Conservation (phyloP, 768 basidiomycete species). For the Tubosaeta sp. region DNA sequence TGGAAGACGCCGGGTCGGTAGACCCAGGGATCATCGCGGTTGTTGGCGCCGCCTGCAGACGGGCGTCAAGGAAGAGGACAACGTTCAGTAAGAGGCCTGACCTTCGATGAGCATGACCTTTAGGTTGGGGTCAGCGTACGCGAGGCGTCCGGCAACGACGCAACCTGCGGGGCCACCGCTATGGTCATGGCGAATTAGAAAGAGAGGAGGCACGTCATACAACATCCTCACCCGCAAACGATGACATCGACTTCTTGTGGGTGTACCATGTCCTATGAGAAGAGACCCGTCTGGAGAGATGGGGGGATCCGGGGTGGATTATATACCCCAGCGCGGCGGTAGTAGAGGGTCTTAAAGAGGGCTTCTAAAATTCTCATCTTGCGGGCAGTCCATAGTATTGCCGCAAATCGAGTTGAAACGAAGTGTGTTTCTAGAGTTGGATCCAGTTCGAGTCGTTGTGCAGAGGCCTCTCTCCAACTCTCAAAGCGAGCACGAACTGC, state of each 20-base stretch:
- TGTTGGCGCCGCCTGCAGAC: neutral
- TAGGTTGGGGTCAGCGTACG: neutral
- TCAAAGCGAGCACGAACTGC: too few species aligned
- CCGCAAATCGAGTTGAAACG: too few species aligned
- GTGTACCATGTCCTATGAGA: constrained; percentile 36
- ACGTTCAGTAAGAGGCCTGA: neutral
- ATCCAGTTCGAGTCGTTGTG: too few species aligned
- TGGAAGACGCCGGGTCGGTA: neutral
- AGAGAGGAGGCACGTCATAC: neutral
- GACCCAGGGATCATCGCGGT: neutral
- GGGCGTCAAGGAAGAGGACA: neutral
- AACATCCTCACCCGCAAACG: constrained; percentile 46
- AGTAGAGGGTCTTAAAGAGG: neutral
- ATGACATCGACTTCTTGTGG: constrained; percentile 73
- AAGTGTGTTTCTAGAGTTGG: too few species aligned
- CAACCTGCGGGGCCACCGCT: neutral
- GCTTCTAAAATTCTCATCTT: too few species aligned
- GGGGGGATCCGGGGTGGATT: neutral
- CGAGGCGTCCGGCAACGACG: neutral
- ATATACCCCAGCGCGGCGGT: neutral
- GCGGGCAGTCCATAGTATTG: too few species aligned
- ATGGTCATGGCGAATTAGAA: neutral
- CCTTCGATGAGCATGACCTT: neutral
- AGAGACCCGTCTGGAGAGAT: neutral
- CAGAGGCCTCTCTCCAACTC: too few species aligned